These are phyloP conservation scores for Wickerhamomyces bisporus DNA, from an alignment of 805 yeast species.

Conservation along the genomic window DNA sequence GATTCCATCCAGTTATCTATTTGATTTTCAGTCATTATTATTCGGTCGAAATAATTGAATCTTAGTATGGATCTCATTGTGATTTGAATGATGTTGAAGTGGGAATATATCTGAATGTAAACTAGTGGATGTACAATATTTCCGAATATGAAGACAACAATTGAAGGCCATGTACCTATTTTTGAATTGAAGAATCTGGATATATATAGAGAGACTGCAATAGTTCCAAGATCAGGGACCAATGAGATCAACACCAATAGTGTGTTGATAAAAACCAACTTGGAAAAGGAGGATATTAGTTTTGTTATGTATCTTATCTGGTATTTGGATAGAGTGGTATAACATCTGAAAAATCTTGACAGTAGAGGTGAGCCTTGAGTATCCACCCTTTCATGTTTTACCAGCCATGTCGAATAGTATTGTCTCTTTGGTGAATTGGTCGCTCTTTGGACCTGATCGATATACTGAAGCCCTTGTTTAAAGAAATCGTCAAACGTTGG, in stretches of 20 bases:
- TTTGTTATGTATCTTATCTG: constrained; percentile 2
- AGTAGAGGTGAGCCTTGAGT: not conserved
- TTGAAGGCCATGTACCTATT: constrained; percentile 10
- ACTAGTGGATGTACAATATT: constrained; percentile 4
- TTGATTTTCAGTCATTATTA: constrained; percentile 10
- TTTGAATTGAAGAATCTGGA: constrained; percentile 6
- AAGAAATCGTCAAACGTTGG: too few relatives aligned
- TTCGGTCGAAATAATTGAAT: constrained; percentile 14
- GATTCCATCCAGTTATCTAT: constrained; percentile 17
- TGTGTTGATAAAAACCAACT: not conserved
- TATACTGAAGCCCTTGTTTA: too few relatives aligned
- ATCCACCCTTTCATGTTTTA: not conserved
- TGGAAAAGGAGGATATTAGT: constrained; percentile 1
- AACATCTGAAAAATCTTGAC: not conserved
- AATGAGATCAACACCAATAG: not conserved
- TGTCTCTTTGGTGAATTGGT: not conserved
- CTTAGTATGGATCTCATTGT: constrained; percentile 8
- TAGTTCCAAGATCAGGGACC: not conserved
- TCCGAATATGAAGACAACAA: constrained; percentile 7
- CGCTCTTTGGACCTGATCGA: too few relatives aligned
- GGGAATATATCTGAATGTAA: constrained; percentile 4
- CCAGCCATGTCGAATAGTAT: not conserved
- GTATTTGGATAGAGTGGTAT: not conserved
- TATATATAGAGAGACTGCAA: constrained; percentile 2
- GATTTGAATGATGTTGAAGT: constrained; percentile 6